phyloP scores from a whole-genome alignment of 192 early-diverging fungal genomes.

The Entomortierella parvispora region DNA sequence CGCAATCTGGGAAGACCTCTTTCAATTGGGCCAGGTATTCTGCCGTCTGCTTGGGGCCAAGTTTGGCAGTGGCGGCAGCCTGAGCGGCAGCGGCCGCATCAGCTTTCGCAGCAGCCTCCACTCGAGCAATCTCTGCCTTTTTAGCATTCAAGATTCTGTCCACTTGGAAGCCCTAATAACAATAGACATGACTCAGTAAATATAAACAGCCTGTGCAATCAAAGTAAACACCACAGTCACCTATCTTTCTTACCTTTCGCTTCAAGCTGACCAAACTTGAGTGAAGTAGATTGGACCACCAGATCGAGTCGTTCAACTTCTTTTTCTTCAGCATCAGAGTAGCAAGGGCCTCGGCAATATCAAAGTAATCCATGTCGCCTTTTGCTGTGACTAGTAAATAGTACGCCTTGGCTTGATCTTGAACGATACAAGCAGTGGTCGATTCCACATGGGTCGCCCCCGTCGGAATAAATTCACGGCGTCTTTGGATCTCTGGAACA shows the following conservation, averaged over 20 bases:
- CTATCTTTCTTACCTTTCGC: slow-evolving; percentile 62
- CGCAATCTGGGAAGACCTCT: slow-evolving; percentile 75
- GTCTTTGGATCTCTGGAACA: slow-evolving; percentile 71
- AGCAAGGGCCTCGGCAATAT: slow-evolving; percentile 79
- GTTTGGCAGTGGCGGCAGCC: slow-evolving; percentile 8
- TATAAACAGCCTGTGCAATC: background rate
- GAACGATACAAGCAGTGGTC: slow-evolving; percentile 68
- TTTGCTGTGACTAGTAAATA: slow-evolving; percentile 51
- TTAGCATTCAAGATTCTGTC: slow-evolving; percentile 64
- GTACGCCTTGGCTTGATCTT: slow-evolving; percentile 52
- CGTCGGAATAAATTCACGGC: slow-evolving; percentile 58
- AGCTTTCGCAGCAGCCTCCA: slow-evolving; percentile 35
- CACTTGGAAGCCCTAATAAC: slow-evolving; percentile 58
- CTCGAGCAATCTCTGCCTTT: slow-evolving; percentile 40
- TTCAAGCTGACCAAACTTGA: slow-evolving; percentile 73
- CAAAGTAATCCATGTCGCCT: slow-evolving; percentile 80
- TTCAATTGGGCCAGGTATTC: slow-evolving; percentile 52
- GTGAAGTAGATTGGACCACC: slow-evolving; percentile 78
- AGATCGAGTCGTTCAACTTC: slow-evolving; percentile 81
- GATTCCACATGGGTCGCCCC: slow-evolving; percentile 58
- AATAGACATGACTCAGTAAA: background rate
- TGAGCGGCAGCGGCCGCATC: slow-evolving; percentile 25
- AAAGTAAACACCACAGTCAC: background rate
- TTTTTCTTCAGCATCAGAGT: slow-evolving; percentile 72
- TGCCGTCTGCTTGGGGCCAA: slow-evolving; percentile 19